Evolutionary conservation across 352 stramenopile genomes (phyloP), one percentile per base, ranked within the genome.

Genomic region (Globisporangium cystogenes): DNA sequence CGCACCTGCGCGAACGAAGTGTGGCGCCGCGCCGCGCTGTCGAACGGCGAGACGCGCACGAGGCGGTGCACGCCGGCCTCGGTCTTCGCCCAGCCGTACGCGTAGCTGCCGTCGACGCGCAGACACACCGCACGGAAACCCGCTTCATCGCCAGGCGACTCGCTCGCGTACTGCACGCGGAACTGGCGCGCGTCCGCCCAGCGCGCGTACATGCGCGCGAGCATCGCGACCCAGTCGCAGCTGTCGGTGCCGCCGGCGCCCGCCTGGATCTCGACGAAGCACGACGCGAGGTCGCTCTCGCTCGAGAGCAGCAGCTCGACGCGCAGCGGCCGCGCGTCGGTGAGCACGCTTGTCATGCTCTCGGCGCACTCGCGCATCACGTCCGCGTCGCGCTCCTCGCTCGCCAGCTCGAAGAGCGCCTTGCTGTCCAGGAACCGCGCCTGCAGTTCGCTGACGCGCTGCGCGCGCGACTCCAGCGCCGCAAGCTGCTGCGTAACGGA

Each of bases 41-140:
- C 97, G 61, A 98, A 99, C 6, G 95, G 95, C 29, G 83, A 97
- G 31, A 98, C 82, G 16, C 96, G 82, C 10, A 99, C 95, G 20
- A 99, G 76, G 2, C 96, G 83, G 62, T 99, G 95, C 11, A 97
- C 95, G 23, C 96, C 96, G 61, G 96, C 96, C 69, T 99, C 96
- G 15, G 73, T 93, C 52, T 91, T 87, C 20, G 97, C 81, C 80
- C 89, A 97, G 7, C 96, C 95, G 62, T 98, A 99, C 0, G 90
- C 87, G 59, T 88, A 90, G 8, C 68, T 66, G 3, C 82, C 79
- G 20, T 90, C 68, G 20, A 93, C 24, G 0, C 67, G 64, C 50
- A 93, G 53, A 26, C 68, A 70, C 8, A 90, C 69, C 0, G 77
- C 78, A 20, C 82, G 72, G 55, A 90, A 87, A 31, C 77, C 79